A percentile compares a stretch with the other conserved stretches of the same genome.
Evolutionary conservation across 2,329 filamentous ascomycete genomes (phyloP).

Genomic region (Akanthomyces muscarius): DNA sequence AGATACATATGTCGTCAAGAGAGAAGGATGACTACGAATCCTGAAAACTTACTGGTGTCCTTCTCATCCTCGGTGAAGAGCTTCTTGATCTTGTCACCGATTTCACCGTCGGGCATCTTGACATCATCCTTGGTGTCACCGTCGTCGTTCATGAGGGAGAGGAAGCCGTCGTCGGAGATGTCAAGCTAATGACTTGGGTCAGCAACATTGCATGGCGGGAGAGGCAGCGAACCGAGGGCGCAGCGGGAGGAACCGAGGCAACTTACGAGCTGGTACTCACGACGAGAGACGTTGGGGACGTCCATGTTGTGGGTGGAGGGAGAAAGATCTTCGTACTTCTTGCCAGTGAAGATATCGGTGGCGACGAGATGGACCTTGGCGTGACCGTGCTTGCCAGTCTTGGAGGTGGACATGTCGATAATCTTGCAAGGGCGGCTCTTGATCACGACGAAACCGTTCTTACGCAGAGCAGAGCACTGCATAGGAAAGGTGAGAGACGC

Average conservation of each 20-base stretch:
- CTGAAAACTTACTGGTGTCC: slow-evolving; percentile 74
- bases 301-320: slow-evolving; percentile 98
- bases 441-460: slow-evolving; percentile 98
- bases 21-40: background rate
- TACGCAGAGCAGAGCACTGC: slow-evolving; percentile 99
- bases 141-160: slow-evolving; percentile 86
- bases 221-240: background rate
- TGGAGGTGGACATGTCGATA: slow-evolving; percentile 99
- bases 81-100: slow-evolving; percentile 80
- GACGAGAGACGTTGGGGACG: slow-evolving; percentile 86
- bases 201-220: background rate
- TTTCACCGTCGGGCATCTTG: slow-evolving; percentile 82
- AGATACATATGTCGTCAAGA: slow-evolving; percentile 18
- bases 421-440: slow-evolving; percentile 99
- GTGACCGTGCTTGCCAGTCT: slow-evolving; percentile 99
- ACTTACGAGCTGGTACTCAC: slow-evolving; percentile 91
- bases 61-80: slow-evolving; percentile 81
- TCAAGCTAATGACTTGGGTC: slow-evolving; percentile 59
- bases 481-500: slow-evolving; percentile 92
- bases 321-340: slow-evolving; percentile 99
- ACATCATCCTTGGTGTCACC: slow-evolving; percentile 93
- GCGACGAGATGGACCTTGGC: slow-evolving; percentile 99
- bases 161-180: slow-evolving; percentile 89
- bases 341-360: slow-evolving; percentile 98
- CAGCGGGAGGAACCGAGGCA: background rate